Conservation (phyloP, 768 basidiomycete species). For the Cubamyces sp. region DNA sequence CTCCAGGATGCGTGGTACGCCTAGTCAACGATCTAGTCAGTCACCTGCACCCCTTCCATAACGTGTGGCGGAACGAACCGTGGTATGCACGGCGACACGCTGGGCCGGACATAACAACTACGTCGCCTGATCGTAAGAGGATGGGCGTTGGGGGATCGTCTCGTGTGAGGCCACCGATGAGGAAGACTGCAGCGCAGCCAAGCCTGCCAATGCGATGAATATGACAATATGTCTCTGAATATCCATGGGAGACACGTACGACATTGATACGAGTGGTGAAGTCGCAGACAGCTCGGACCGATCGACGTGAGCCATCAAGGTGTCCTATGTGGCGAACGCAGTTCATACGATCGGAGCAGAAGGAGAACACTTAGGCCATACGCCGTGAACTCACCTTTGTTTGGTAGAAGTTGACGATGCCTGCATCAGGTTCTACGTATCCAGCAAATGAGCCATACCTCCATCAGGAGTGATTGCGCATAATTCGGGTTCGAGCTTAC, state of each 20-base stretch:
- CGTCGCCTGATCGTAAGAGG: constrained; percentile 88
- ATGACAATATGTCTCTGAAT: neutral
- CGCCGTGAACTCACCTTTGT: constrained; percentile 49
- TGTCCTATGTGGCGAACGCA: constrained; percentile 55
- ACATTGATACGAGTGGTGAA: constrained; percentile 91
- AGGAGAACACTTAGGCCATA: neutral
- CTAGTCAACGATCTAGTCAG: constrained; percentile 39
- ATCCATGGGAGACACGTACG: constrained; percentile 52
- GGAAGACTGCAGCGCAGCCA: constrained; percentile 87
- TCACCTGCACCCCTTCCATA: too few relatives aligned
- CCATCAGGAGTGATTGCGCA: neutral
- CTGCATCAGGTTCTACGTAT: constrained; percentile 84
- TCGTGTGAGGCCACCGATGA: constrained; percentile 84
- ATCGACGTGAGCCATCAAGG: constrained; percentile 98
- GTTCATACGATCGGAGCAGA: neutral
- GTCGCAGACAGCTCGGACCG: constrained; percentile 93
- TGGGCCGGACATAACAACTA: constrained; percentile 91
- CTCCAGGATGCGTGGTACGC: constrained; percentile 88
- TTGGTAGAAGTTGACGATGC: constrained; percentile 96
- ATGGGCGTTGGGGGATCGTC: constrained; percentile 79
- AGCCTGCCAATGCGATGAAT: constrained; percentile 52
- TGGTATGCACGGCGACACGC: constrained; percentile 88
- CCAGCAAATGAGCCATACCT: neutral
- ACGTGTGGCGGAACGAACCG: constrained; percentile 52
- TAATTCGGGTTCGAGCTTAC: constrained; percentile 43